Percentiles rank a stretch among this genome's conserved stretches.
Conservation (phyloP, 139 green algal genomes). For the Eudorina sp. region DNA sequence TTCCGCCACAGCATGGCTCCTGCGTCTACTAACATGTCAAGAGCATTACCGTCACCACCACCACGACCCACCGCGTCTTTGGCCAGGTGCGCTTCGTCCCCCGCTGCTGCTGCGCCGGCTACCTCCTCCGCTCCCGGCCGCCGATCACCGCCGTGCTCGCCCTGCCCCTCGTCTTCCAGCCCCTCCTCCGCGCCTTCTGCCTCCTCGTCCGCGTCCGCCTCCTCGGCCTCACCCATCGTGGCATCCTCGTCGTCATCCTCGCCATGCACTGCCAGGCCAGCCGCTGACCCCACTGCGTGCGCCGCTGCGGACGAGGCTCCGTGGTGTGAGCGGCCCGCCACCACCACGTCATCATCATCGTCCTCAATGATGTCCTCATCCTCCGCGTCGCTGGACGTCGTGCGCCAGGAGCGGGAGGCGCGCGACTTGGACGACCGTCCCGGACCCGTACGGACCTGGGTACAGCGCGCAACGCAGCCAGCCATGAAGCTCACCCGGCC, state of each 20-base stretch:
- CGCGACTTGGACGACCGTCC: constrained; percentile 38
- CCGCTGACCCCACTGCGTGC: neutral
- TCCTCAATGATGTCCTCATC: constrained; percentile 24
- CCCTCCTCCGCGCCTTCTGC: constrained; percentile 39
- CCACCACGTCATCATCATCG: constrained; percentile 11
- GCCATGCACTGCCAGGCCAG: neutral
- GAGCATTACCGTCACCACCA: too few relatives aligned
- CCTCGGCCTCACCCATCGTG: neutral
- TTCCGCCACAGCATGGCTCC: too few relatives aligned
- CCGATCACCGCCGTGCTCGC: neutral
- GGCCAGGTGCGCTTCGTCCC: neutral
- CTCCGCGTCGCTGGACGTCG: constrained; percentile 37
- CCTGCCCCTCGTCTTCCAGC: constrained; percentile 17
- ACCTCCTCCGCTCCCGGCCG: neutral
- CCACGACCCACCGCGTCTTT: neutral
- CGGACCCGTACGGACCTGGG: constrained; percentile 26
- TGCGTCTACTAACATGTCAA: too few relatives aligned
- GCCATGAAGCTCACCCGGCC: too few relatives aligned
- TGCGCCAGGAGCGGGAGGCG: constrained; percentile 41
- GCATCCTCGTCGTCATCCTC: constrained; percentile 12
- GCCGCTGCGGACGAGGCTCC: neutral
- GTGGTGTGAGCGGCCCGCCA: neutral
- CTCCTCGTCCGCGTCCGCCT: constrained; percentile 22
- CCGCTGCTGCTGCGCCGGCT: neutral
- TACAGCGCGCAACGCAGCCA: too few relatives aligned